phyloP scores from a whole-genome alignment of 1,284 basidiomycete genomes.

The Athelia sp. region DNA sequence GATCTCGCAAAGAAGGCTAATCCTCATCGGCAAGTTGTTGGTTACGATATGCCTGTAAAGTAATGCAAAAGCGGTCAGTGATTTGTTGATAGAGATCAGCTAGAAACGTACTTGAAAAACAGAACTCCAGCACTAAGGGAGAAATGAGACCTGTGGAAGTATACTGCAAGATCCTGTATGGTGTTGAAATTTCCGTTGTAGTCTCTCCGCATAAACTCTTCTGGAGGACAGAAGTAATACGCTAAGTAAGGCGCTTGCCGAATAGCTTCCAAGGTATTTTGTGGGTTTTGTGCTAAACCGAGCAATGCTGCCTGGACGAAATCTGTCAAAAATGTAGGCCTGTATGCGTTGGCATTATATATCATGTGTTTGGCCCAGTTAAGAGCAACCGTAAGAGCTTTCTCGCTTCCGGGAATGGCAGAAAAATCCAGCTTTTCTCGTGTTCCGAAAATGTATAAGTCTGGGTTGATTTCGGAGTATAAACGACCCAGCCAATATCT shows the following conservation, averaged over 20 bases:
- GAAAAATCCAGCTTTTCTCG: slow-evolving; percentile 24
- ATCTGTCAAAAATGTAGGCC: slow-evolving; percentile 19
- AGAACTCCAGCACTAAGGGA: neutral
- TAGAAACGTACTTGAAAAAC: slow-evolving; percentile 12
- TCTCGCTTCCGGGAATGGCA: slow-evolving; percentile 30
- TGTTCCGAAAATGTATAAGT: slow-evolving; percentile 31
- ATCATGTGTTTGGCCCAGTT: slow-evolving; percentile 36
- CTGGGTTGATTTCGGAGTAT: slow-evolving; percentile 35
- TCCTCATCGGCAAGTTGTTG: slow-evolving; percentile 26
- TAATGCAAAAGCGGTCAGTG: slow-evolving; percentile 8
- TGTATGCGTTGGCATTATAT: slow-evolving; percentile 16
- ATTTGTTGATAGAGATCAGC: slow-evolving; percentile 5
- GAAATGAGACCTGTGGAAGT: neutral
- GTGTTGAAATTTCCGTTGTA: neutral
- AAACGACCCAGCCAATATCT: slow-evolving; percentile 34
- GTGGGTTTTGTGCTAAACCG: slow-evolving; percentile 21
- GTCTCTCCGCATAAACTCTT: neutral
- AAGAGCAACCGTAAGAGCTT: slow-evolving; percentile 29
- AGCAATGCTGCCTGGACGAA: slow-evolving; percentile 26
- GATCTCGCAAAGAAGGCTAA: slow-evolving; percentile 39
- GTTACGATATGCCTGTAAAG: slow-evolving; percentile 35
- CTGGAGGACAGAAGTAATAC: slow-evolving; percentile 13
- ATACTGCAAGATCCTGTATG: neutral
- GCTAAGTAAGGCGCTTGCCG: slow-evolving; percentile 12
- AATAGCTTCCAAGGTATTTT: slow-evolving; percentile 16